These are phyloP conservation scores for Daldinia concentrica DNA, from an alignment of 495 filamentous ascomycete species.

Conservation along the genomic window DNA sequence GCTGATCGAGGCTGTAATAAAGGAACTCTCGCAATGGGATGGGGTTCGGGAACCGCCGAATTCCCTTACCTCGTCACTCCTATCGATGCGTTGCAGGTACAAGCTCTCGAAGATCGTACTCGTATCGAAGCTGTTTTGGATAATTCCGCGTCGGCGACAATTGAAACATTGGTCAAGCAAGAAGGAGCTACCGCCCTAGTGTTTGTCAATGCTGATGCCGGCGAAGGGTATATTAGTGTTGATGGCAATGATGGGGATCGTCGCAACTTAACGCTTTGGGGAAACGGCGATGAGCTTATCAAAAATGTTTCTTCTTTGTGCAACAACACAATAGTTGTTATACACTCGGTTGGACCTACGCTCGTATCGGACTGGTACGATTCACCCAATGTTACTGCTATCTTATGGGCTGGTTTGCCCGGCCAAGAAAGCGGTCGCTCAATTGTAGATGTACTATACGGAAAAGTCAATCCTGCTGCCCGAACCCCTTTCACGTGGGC, in stretches of 20 bases:
- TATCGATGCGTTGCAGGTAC: conserved; percentile 81
- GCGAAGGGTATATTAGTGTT: conserved; percentile 85
- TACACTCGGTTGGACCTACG: conserved; percentile 86
- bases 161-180: conserved; percentile 69
- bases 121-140: conserved; percentile 78
- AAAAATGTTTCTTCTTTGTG: conserved; percentile 77
- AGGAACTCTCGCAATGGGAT: conserved; percentile 92
- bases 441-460: conserved; percentile 92
- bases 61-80: conserved; percentile 94
- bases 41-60: conserved; percentile 89
- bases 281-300: conserved; percentile 80
- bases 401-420: conserved; percentile 92
- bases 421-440: conserved; percentile 92
- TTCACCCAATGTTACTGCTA: conserved; percentile 91
- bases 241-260: conserved; percentile 90
- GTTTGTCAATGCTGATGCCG: conserved; percentile 87
- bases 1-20: conserved; percentile 81
- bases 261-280: conserved; percentile 92
- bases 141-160: conserved; percentile 69
- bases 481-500: conserved; percentile 93
- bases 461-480: conserved; percentile 82
- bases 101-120: conserved; percentile 68
- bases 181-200: conserved; percentile 77
- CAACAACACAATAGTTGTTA: conserved; percentile 92
- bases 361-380: conserved; percentile 79